Evolutionary conservation across 139 green algal genomes (phyloP), one percentile per base, ranked within the genome.

Genomic region (Closterium sp.): DNA sequence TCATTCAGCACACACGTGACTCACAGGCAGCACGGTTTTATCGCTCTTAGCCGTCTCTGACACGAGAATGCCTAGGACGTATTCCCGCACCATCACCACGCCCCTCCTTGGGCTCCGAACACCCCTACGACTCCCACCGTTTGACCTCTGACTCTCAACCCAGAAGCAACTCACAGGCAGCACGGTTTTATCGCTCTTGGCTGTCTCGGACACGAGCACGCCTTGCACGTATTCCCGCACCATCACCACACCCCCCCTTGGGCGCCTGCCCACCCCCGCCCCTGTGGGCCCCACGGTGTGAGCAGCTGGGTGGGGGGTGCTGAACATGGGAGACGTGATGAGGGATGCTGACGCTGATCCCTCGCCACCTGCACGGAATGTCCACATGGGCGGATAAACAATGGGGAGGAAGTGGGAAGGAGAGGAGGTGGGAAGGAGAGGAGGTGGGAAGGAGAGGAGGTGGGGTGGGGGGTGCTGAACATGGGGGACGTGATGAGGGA

Each of bases 201-300:
- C 28, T n/a, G 21, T 90, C 89, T 97, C 94, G 2, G 92, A 93
- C 55, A 96, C 33, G 66, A 97, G 87, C 34, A 88, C 88, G 16
- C 96, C 96, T 10, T 94, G 38, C 64, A 95, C 88, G 91, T 98
- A 97, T 92, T 96, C 94, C 25, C 95, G 93, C 81, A 96, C 66
- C 38, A 85, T 31, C n/a, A 85, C 81, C n/a, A 23, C 31, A 19
- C 30, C 81, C 81, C n/a, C 31, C 30, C 81, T 85, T 28, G n/a
- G 21, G 81, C 81, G 30, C n/a, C 81, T 85, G 81, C 81, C 31
- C 21, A 8, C 81, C 81, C 43, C 43, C 8, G 43, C 43, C 43
- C 43, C 43, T 69, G 43, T 69, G 43, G 43, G 43, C 43, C 43
- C 43, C 43, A 69, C n/a, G n/a, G n/a, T n/a, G n/a, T n/a, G n/a